Percentiles rank a stretch among this genome's conserved stretches.
Conservation (phyloP, 1,139 yeast species). For the Oligophagozyma castellii region DNA sequence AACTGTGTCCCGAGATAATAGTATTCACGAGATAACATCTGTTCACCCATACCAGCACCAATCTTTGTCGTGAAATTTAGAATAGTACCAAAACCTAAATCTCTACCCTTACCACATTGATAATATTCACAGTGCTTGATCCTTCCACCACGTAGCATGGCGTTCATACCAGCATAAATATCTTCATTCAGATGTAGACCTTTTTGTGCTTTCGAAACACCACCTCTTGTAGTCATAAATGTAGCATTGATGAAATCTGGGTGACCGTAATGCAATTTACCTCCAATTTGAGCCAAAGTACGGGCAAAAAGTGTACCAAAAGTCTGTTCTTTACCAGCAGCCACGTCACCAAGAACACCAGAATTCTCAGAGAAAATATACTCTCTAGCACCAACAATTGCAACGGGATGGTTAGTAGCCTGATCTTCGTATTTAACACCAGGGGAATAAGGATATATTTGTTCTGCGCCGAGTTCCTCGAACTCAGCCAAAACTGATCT, state of each 20-base stretch:
- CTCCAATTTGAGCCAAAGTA: conserved; percentile 96
- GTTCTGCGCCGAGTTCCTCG: conserved; percentile 86
- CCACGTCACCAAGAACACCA: conserved; percentile 98
- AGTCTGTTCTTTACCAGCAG: conserved; percentile 99
- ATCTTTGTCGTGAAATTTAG: conserved; percentile 96
- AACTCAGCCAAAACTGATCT: conserved; percentile 96
- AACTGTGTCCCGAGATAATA: conserved; percentile 94
- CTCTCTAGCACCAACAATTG: conserved; percentile 98
- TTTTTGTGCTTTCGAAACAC: conserved; percentile 97
- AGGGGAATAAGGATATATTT: conserved; percentile 65
- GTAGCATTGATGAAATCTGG: conserved; percentile 96
- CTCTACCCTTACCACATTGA: conserved; percentile 99
- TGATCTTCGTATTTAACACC: conserved; percentile 35
- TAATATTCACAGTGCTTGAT: conserved; percentile 98
- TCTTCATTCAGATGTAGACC: conserved; percentile 98
- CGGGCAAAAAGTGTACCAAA: conserved; percentile 97
- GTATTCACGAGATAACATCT: conserved; percentile 95
- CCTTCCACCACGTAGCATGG: conserved; percentile 95
- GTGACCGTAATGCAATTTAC: conserved; percentile 98
- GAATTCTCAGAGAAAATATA: conserved; percentile 97
- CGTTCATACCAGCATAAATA: conserved; percentile 99
- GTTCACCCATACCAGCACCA: conserved; percentile 99
- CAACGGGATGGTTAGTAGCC: conserved; percentile 62
- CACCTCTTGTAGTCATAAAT: conserved; percentile 96
- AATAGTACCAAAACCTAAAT: conserved; percentile 97